Conservation (phyloP, 1,284 basidiomycete species). For the Porodaedalea pini region DNA sequence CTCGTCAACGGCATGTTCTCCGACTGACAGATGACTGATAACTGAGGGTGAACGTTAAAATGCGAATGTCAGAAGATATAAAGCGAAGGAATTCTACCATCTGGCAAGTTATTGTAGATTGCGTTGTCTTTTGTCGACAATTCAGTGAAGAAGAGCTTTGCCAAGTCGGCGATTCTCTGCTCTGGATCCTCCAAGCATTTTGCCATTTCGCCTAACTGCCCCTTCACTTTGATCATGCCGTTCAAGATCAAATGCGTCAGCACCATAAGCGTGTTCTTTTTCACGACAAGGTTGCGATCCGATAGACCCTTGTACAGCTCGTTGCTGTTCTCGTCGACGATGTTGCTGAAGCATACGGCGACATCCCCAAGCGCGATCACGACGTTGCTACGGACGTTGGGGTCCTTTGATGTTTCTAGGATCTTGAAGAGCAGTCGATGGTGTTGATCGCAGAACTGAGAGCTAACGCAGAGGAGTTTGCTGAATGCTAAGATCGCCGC, state of each 20-base stretch:
- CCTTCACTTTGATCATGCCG: slow-evolving; percentile 99
- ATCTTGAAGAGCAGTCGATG: slow-evolving; percentile 90
- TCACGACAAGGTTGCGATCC: slow-evolving; percentile 85
- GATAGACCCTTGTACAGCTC: slow-evolving; percentile 92
- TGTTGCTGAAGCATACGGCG: slow-evolving; percentile 92
- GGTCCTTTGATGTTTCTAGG: slow-evolving; percentile 85
- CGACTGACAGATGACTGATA: slow-evolving; percentile 90
- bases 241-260: slow-evolving; percentile 96
- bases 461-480: slow-evolving; percentile 96
- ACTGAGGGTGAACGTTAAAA: slow-evolving; percentile 44
- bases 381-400: slow-evolving; percentile 90
- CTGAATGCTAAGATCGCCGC: slow-evolving; percentile 88
- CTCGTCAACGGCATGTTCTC: slow-evolving; percentile 92
- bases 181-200: slow-evolving; percentile 98
- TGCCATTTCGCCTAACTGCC: slow-evolving; percentile 98
- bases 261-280: slow-evolving; percentile 99
- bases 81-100: slow-evolving; percentile 46
- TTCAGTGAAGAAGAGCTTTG: slow-evolving; percentile 96
- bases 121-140: slow-evolving; percentile 98
- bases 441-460: slow-evolving; percentile 89
- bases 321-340: slow-evolving; percentile 96
- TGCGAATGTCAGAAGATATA: neutral
- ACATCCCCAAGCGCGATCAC: slow-evolving; percentile 97
- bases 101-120: slow-evolving; percentile 97
- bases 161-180: slow-evolving; percentile 83